Base-by-base conservation (phyloP, 2,329 filamentous ascomycete genomes). In the Fusarium pseudoanthophilum region DNA sequence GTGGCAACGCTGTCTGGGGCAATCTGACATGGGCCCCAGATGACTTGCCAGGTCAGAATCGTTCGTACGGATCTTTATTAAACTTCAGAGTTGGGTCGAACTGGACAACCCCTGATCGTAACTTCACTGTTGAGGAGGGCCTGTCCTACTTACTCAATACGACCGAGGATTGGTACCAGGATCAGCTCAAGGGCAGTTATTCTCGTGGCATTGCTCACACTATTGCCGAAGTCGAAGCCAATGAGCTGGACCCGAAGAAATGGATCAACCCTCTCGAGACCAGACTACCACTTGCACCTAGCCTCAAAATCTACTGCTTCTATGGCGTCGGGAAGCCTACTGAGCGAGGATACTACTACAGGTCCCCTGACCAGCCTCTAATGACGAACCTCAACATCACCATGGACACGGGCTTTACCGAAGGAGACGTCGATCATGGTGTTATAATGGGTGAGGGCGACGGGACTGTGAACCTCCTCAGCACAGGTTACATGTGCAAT, bases 201-300 rank as follows among this genome's bases (percentile, higher is more conserved):
- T 98, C 95, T 2, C 92, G 95, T 64, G 96, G 95, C 18, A 87
- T 99, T 32, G 96, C 96, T 0, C 92, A 94, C 71, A 96, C 93
- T 0, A 86, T 85, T 11, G 88, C 88, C 15, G 92, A 97, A 82
- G 94, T 99, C 2, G 92, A 97, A 78, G 90, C 88, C 58, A 96
- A 96, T 80, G 92, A 95, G 77, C 83, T 90, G n/a, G 88, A 93
- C 72, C 90, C 89, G 5, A 86, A 85, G 56, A 99, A 97, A 80
- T 99, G 96, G 96, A 90, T 97, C 69, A 99, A 99, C 79, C 96
- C 96, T 0, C 89, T 98, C 2, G 95, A 98, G 81, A 93, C 94
- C 0, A 89, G 95, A 4, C 86, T 98, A 0, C 96, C 96, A 0
- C 87, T 94, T 26, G 95, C 96, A 4, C 95, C 96, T 0, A 93